These are phyloP conservation scores for Hura crepitans DNA, from an alignment of 441 rosid species.

Conservation along the genomic window DNA sequence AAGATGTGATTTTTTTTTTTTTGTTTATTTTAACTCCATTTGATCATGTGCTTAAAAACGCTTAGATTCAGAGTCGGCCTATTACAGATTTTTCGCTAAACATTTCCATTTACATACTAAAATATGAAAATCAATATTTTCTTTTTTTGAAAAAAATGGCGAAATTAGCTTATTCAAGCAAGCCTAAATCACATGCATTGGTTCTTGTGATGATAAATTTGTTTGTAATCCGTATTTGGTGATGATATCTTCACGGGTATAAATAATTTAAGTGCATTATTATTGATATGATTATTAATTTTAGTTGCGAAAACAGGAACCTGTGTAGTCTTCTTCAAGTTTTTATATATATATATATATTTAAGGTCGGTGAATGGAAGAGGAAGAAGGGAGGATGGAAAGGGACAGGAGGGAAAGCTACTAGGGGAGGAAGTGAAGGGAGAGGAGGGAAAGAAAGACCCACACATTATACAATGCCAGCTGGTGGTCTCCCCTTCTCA, in stretches of 20 bases:
- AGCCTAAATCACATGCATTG: neutral
- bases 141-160: too few relatives aligned
- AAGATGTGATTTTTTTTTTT: too few relatives aligned
- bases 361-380: constrained; percentile 12
- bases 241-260: neutral
- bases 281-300: neutral
- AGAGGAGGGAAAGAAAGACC: constrained; percentile 23
- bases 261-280: too few relatives aligned
- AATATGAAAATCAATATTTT: neutral
- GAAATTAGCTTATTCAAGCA: neutral
- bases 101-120: neutral
- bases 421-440: constrained; percentile 9
- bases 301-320: too few relatives aligned
- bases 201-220: neutral
- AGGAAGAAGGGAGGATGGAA: constrained; percentile 3
- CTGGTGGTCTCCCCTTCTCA: constrained; percentile 56
- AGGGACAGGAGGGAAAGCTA: neutral
- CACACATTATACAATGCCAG: constrained; percentile 43
- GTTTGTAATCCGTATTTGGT: neutral
- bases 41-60: too few relatives aligned
- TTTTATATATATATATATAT: too few relatives aligned
- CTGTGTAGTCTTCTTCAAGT: too few relatives aligned
- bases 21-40: too few relatives aligned
- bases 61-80: too few relatives aligned
- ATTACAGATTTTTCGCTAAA: neutral